phyloP scores from a whole-genome alignment of 768 basidiomycete species.

The Panaeolus papilionaceus region DNA sequence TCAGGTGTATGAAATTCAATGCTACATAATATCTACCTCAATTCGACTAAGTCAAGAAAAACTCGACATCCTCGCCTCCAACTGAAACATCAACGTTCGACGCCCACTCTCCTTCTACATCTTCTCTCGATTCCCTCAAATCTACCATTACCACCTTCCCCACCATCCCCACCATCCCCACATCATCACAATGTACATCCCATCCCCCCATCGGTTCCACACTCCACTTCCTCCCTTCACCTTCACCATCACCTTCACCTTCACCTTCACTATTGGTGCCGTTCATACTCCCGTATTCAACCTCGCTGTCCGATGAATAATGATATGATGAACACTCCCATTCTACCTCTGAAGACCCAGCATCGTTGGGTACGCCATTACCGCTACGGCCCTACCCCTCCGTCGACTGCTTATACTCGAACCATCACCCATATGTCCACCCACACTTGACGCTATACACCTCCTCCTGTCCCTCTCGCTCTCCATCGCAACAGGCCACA shows the following conservation, averaged over 20 bases:
- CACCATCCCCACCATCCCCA: not conserved
- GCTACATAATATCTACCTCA: too few species aligned
- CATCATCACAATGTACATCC: not conserved
- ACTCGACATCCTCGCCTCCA: not conserved
- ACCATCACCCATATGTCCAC: too few species aligned
- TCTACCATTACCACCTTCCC: not conserved
- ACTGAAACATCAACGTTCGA: too few species aligned
- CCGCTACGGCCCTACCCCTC: not conserved
- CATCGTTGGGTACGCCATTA: too few species aligned
- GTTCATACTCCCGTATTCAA: not conserved
- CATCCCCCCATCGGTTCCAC: constrained; percentile 8
- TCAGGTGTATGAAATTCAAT: too few species aligned
- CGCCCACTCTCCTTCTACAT: not conserved
- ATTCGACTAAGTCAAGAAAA: not conserved
- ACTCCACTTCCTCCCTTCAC: not conserved
- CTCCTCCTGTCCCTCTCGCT: not conserved
- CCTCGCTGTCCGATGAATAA: not conserved
- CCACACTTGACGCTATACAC: too few species aligned
- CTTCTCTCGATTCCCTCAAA: not conserved
- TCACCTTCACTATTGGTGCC: too few species aligned
- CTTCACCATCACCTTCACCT: not conserved
- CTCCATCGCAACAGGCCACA: not conserved
- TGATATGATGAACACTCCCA: not conserved
- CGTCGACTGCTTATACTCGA: not conserved
- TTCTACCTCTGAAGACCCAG: not conserved